A percentile compares a stretch with the other conserved stretches of the same genome.
Conservation (phyloP, 139 green algal species). For the Volvox reticuliferus region DNA sequence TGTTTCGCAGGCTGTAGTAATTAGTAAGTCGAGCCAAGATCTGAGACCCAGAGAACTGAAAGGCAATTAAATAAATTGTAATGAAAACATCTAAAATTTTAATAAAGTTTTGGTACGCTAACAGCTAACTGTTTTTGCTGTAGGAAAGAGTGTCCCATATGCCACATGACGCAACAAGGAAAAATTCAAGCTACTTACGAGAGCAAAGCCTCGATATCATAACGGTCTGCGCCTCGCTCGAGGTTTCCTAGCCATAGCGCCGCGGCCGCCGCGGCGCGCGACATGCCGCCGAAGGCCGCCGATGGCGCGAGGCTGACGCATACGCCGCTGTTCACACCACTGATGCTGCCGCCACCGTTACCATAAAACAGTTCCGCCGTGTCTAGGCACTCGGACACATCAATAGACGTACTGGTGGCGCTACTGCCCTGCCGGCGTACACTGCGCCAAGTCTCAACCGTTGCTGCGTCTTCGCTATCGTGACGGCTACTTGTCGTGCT, state of each 20-base stretch:
- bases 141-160: no score
- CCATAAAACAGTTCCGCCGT: not conserved
- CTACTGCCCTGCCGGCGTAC: not conserved
- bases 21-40: no score
- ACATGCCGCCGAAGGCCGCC: not conserved
- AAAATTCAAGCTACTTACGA: not conserved
- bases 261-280: not conserved
- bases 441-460: constrained; percentile 1
- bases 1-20: no score
- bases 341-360: not conserved
- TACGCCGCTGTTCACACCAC: not conserved
- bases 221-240: constrained; percentile 67
- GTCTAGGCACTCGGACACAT: not conserved
- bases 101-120: no score
- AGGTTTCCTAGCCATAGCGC: constrained; percentile 87
- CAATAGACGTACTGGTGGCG: constrained; percentile 3
- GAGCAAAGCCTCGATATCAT: constrained; percentile 66
- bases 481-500: constrained; percentile 32
- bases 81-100: no score
- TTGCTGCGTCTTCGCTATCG: not conserved
- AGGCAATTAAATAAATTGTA: no score
- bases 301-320: no score
- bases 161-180: no score
- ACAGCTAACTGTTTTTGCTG: no score
- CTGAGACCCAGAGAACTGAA: no score